Evolutionary conservation across 1,139 yeast species (phyloP), one percentile per base, ranked within the genome.

Genomic region (Candida neerlandica): DNA sequence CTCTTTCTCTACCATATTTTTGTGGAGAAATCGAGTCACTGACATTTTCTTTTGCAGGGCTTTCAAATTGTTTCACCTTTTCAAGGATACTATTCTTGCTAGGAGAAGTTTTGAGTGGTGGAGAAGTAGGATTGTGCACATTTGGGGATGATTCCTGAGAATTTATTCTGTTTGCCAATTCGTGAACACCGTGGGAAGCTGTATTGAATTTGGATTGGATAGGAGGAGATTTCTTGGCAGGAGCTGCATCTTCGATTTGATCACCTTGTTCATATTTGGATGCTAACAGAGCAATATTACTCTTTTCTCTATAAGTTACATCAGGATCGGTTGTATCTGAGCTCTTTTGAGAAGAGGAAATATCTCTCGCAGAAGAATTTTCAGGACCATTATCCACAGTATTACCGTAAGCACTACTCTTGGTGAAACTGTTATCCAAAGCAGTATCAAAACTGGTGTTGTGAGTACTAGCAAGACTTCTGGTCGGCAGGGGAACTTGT

Each of bases 51-150:
- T 34, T 38, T 14, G 26, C 48, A 11, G 73, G 65, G 47, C 64
- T 64, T 53, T 74, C 78, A 55, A 72, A 74, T 47, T 72, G 71
- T 51, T 64, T 71, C 7, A 75, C 75, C 53, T 68, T 69, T 50
- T 75, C 78, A 49, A 73, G 62, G 14, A 75, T 70, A 27, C 46
- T 46, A 11, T 44, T 42, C 39, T 41, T 51, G 3, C 44, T 27
- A 11, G 51, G 52, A 6, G 49, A 41, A 12, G 46, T 32, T 39
- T 35, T 48, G 21, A 40, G 27, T 14, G 55, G 21, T 33, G 43
- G 23, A 30, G 35, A 44, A 18, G 18, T 38, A 18, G 37, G 29
- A 37, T 27, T 21, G 15, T 41, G n/a, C 6, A 18, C 30, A 14
- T 7, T 12, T 38, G 51, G 48, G 7, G 50, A 33, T n/a, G 43